These are phyloP conservation scores for Emmonsia crescens DNA, from an alignment of 2,329 filamentous ascomycete genomes.

Conservation along the genomic window DNA sequence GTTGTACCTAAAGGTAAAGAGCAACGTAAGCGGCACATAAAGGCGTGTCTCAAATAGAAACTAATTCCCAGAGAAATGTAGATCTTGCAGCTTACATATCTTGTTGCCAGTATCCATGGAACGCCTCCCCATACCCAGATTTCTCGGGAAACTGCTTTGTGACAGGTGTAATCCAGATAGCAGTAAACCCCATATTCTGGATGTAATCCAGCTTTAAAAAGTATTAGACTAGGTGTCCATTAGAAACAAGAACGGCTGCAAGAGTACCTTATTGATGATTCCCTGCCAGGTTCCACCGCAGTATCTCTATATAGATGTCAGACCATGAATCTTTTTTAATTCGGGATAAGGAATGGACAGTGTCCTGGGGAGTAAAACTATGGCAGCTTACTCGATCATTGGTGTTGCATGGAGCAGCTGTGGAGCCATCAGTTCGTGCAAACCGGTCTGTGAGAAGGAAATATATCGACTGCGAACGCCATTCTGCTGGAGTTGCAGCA, in stretches of 20 bases:
- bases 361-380: background rate
- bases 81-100: constrained; percentile 23
- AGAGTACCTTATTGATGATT: constrained; percentile 26
- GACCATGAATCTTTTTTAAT: background rate
- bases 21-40: background rate
- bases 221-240: background rate
- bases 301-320: constrained; percentile 26
- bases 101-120: constrained; percentile 42
- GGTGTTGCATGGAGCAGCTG: constrained; percentile 4
- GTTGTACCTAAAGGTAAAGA: constrained; percentile 18
- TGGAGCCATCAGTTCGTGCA: constrained; percentile 28
- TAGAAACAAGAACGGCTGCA: background rate
- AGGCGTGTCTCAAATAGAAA: background rate
- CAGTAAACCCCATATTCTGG: constrained; percentile 38
- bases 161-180: constrained; percentile 30
- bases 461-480: constrained; percentile 36
- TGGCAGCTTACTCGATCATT: background rate
- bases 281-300: constrained; percentile 44
- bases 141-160: constrained; percentile 28
- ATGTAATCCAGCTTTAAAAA: constrained; percentile 39
- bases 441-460: constrained; percentile 39
- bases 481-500: constrained; percentile 22
- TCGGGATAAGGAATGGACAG: background rate
- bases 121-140: constrained; percentile 34
- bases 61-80: background rate